Evolutionary conservation across 169 alveolate genomes (phyloP), one percentile per base, ranked within the genome.

Genomic region (Cryptosporidium andersoni): DNA sequence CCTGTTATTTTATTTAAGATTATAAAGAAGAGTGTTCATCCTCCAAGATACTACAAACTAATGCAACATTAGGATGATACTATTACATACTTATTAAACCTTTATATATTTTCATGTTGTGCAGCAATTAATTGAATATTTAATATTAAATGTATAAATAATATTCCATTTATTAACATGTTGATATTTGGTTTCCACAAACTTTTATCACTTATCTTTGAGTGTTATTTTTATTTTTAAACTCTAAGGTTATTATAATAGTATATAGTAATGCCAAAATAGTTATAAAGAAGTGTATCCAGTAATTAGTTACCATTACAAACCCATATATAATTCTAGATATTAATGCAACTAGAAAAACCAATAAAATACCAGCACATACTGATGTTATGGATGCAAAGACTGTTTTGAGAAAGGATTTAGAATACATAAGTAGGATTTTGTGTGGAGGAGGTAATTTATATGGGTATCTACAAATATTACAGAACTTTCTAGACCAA

Each of bases 1-100:
- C 99, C 99, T 1, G 68, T 94, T 5, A 94, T 88, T 91, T 45
- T 94, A 42, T 88, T 92, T 68, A 95, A 92, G 89, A 68, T 89
- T 65, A 89, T 94, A 4, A 91, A 92, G 67, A 94, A 92, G 64
- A 80, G 90, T 52, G 65, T 96, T 49, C 93, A 93, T 56, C 98
- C 98, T 8, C 92, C 97, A 7, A 96, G 94, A 80, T 92, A 91
- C 64, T 68, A 90, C 55, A 95, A 95, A 65, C 94, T 95, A 39
- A 74, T 74, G 85, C 85, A 74, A 25, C 43, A 74, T 11, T 74
- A 74, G 45, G 16, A 47, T 45, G 3, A 6, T 1, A 3, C 25
- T 7, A 34, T 37, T 36, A 9, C 1, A 56, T 56, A 25, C 25
- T 25, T 25, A 25, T 25, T 25, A 25, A 25, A 25, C 12, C 14